A percentile compares a stretch with the other conserved stretches of the same genome.
Evolutionary conservation across 225 moss, liverwort and hornwort genomes (phyloP).

Genomic region (Polytrichum formosum): DNA sequence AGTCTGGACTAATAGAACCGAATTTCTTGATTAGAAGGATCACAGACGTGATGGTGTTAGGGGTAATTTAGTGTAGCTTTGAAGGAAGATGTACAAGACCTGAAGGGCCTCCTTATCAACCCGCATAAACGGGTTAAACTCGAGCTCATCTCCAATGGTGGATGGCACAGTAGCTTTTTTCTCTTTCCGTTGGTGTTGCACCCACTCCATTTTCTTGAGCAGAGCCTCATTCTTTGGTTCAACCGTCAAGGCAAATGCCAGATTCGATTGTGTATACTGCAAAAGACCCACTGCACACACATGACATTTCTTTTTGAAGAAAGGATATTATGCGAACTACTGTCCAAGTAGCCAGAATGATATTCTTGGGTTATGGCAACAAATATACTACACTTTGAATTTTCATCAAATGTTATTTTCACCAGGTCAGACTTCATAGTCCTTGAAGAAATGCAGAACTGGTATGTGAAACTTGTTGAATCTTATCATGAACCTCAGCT

Average conservation of each 20-base stretch:
- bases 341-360: not conserved
- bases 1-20: too few species aligned
- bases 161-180: conserved; percentile 52
- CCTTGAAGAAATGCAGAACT: too few species aligned
- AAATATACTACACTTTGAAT: too few species aligned
- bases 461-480: too few species aligned
- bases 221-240: conserved; percentile 49
- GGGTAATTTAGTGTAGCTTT: too few species aligned
- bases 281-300: not conserved
- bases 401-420: too few species aligned
- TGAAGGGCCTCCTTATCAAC: conserved; percentile 42
- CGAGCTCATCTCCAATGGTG: conserved; percentile 57
- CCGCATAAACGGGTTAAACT: conserved; percentile 59
- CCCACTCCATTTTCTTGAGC: conserved; percentile 50
- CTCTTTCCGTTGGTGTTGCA: conserved; percentile 26
- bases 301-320: not conserved
- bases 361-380: not conserved
- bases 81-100: conserved; percentile 9
- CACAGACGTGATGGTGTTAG: too few species aligned
- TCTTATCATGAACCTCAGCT: too few species aligned
- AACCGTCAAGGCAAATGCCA: conserved; percentile 48
- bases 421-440: too few species aligned
- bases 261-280: conserved; percentile 49
- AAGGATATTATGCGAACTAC: not conserved
- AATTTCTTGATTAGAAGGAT: too few species aligned